Percentiles rank a stretch among this genome's conserved stretches.
These are phyloP conservation scores for Epichloe glyceriae DNA, from an alignment of 2,329 filamentous ascomycete species.

Conservation along the genomic window DNA sequence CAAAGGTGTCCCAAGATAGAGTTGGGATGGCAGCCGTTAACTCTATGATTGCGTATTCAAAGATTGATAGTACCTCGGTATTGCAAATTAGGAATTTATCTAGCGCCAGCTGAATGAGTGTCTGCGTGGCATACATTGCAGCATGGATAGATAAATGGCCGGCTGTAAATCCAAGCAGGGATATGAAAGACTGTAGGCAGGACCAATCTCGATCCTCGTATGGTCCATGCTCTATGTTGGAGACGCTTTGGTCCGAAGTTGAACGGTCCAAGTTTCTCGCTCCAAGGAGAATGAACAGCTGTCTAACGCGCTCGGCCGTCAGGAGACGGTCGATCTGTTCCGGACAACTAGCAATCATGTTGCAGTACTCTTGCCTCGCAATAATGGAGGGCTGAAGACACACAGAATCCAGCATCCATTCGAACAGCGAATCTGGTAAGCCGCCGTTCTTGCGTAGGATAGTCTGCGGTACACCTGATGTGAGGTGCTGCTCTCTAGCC, in stretches of 20 bases:
- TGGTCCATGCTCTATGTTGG: conserved; percentile 14
- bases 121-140: conserved; percentile 27
- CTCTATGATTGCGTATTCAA: conserved; percentile 29
- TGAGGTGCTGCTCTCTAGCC: conserved; percentile 43
- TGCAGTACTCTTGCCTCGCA: conserved; percentile 47
- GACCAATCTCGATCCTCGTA: conserved; percentile 32
- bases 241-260: conserved; percentile 21
- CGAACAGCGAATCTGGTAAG: conserved; percentile 50
- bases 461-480: conserved; percentile 48
- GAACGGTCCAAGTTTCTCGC: conserved; percentile 25
- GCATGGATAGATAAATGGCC: conserved; percentile 20
- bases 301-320: conserved; percentile 30
- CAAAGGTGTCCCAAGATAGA: conserved; percentile 26
- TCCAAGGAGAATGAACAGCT: conserved; percentile 46
- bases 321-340: conserved; percentile 32
- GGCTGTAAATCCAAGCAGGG: conserved; percentile 27
- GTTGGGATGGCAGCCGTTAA: conserved; percentile 30
- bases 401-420: conserved; percentile 52
- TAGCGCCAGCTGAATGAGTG: conserved; percentile 41
- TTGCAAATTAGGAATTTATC: conserved; percentile 36
- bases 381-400: conserved; percentile 40
- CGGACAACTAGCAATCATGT: conserved; percentile 33
- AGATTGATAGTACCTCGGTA: conserved; percentile 25
- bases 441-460: conserved; percentile 21
- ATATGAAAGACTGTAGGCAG: conserved; percentile 29